Percentiles rank a stretch among this genome's conserved stretches.
These are phyloP conservation scores for Corymbia calophylla DNA, from an alignment of 441 rosid species.

Conservation along the genomic window DNA sequence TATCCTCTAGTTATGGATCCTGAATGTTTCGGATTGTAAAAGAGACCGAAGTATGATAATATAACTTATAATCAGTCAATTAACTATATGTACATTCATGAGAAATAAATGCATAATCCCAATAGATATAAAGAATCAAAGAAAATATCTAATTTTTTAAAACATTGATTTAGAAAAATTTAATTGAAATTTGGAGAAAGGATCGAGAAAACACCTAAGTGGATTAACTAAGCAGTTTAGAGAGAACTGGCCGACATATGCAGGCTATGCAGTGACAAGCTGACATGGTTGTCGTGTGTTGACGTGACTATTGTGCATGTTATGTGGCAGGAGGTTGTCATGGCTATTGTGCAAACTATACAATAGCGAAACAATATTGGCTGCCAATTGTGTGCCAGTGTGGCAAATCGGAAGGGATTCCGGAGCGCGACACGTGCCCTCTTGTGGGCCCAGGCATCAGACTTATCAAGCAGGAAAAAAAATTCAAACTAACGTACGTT, in stretches of 20 bases:
- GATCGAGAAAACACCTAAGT: neutral
- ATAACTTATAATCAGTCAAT: too few relatives aligned
- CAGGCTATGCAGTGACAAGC: neutral
- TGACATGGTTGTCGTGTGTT: neutral
- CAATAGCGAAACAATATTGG: too few relatives aligned
- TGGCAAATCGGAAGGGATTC: too few relatives aligned
- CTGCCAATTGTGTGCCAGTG: too few relatives aligned
- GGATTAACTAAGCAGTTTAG: neutral
- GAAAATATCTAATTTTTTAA: too few relatives aligned
- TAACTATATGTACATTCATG: neutral
- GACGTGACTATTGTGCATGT: neutral
- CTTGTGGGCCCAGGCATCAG: too few relatives aligned
- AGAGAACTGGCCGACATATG: neutral
- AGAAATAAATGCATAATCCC: neutral
- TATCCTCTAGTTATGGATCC: neutral
- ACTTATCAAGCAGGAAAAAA: too few relatives aligned
- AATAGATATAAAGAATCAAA: neutral
- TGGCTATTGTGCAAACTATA: neutral
- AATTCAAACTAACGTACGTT: too few relatives aligned
- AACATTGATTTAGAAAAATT: neutral
- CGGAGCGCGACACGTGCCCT: too few relatives aligned
- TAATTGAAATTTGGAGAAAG: neutral
- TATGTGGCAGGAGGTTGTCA: neutral
- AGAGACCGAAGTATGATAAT: neutral
- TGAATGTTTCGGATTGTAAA: neutral